Conservation (phyloP, 1,284 basidiomycete species). For the Papiliotrema nemorosa region DNA sequence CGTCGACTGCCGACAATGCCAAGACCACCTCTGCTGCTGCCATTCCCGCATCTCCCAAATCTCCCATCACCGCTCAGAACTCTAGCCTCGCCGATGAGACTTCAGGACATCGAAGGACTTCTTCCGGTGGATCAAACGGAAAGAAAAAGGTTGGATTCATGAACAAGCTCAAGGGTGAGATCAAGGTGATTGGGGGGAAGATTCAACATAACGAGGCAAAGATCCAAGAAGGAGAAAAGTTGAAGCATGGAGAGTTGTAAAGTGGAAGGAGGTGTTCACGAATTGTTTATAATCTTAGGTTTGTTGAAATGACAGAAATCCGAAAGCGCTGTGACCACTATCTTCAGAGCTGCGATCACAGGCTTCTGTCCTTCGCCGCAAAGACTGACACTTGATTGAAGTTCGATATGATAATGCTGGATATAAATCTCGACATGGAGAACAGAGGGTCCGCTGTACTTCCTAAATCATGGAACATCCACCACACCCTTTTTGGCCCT, state of each 20-base stretch:
- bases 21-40: neutral
- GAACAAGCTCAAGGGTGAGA: constrained; percentile 41
- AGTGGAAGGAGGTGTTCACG: constrained; percentile 7
- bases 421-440: neutral
- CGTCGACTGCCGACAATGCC: neutral
- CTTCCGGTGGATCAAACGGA: constrained; percentile 7
- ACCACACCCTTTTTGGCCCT: constrained; percentile 23
- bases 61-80: neutral
- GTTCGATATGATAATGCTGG: neutral
- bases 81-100: neutral
- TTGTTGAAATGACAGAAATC: too few species aligned
- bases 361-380: too few species aligned
- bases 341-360: too few species aligned
- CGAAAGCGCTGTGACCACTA: too few species aligned
- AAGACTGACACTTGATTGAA: neutral
- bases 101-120: constrained; percentile 9
- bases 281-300: neutral
- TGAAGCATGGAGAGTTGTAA: constrained; percentile 13
- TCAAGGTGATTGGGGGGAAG: constrained; percentile 34
- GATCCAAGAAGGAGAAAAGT: constrained; percentile 17
- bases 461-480: too few species aligned
- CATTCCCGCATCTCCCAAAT: neutral
- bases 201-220: constrained; percentile 21
- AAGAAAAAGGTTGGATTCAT: constrained; percentile 37
- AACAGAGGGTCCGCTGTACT: too few species aligned